Evolutionary conservation across 208 protist genomes (phyloP), one percentile per base, ranked within the genome.

Genomic region (Spongospora subterranea): DNA sequence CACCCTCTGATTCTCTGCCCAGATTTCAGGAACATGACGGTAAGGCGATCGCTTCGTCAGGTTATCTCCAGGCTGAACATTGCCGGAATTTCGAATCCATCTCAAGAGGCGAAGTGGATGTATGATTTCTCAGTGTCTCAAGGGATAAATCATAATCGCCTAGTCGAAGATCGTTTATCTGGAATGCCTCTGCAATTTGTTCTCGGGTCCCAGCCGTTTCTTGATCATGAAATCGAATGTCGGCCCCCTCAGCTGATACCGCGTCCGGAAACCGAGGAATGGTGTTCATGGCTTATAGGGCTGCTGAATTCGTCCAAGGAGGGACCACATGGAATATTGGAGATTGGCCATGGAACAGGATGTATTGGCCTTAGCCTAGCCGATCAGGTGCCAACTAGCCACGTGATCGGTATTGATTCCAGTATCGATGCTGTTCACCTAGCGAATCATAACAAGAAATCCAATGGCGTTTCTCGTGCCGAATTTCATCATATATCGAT

Each of bases 181-280:
- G 71, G 71, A n/a, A 82, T 40, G 40, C 71, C 71, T 20, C n/a
- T 82, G 71, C 71, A 82, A n/a, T n/a, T 82, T 20, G 71, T 82
- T 13, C 71, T 82, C 17, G 71, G 71, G 13, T 40, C 71, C 17
- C 71, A 82, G 71, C 71, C 71, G 71, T 82, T 82, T 43, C 35
- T 82, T 6, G 71, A 43, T 43, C n/a, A 40, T n/a, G 71, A 82
- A 6, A 43, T 82, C 35, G 13, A 35, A 35, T 82, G 71, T 43
- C n/a, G 17, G 40, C 17, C 6, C 6, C 35, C 35, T 6, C 17
- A 39, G 71, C 71, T 82, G n/a, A 82, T 82, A 39, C 71, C 71
- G 17, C n/a, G 71, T 35, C 71, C 71, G 6, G 71, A 82, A 43
- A 82, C 71, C 11, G 71, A 82, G 71, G 17, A 82, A 43, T 82